Percentiles rank a stretch among this genome's conserved stretches.
phyloP scores from a whole-genome alignment of 2,329 filamentous ascomycete genomes.

The Aspergillus cejpii region DNA sequence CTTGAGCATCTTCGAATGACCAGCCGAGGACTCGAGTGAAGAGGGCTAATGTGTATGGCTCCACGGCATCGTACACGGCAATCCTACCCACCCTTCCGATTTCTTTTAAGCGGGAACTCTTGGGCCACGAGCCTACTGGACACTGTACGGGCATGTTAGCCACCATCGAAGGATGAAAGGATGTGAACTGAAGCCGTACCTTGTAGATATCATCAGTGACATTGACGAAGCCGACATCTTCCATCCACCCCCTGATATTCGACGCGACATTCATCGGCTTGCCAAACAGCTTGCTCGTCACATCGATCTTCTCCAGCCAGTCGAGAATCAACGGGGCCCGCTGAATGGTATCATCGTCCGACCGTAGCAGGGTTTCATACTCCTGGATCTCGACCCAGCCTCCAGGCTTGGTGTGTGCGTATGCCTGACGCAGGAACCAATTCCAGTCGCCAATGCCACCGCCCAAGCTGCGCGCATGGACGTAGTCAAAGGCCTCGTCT shows the following conservation, averaged over 20 bases:
- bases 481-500: conserved; percentile 36
- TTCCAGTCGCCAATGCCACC: conserved; percentile 36
- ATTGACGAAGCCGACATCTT: conserved; percentile 28
- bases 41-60: conserved; percentile 36
- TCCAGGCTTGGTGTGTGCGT: conserved; percentile 29
- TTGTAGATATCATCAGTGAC: conserved; percentile 33
- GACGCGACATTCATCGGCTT: conserved; percentile 33
- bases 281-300: conserved; percentile 30
- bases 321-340: conserved; percentile 20
- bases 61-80: conserved; percentile 28
- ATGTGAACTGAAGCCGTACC: conserved; percentile 15
- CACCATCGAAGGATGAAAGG: background rate
- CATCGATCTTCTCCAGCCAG: conserved; percentile 27
- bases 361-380: conserved; percentile 24
- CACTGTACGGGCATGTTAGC: conserved; percentile 19
- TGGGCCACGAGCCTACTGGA: conserved; percentile 32
- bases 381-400: conserved; percentile 36
- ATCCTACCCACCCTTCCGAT: conserved; percentile 31
- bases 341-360: conserved; percentile 30
- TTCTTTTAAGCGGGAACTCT: conserved; percentile 29
- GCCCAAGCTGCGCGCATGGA: conserved; percentile 34
- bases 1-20: conserved; percentile 26
- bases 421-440: conserved; percentile 27
- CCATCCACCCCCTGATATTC: conserved; percentile 23
- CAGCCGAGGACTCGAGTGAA: conserved; percentile 35